Conservation (phyloP, 768 basidiomycete genomes). For the Lactarius hatsudake region DNA sequence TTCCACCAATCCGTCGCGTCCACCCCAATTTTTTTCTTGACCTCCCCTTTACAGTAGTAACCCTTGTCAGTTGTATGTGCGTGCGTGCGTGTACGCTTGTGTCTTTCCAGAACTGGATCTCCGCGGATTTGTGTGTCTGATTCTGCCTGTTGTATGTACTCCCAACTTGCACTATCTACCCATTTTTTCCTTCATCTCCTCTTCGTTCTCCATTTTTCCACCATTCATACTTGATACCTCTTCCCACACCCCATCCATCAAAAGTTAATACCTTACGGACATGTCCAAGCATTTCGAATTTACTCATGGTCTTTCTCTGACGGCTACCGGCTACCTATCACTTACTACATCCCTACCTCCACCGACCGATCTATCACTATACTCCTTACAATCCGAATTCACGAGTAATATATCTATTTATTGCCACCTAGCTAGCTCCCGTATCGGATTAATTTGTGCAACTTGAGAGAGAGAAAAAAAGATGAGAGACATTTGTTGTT, state of each 20-base stretch:
- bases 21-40: neutral
- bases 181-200: too few species aligned
- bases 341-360: neutral
- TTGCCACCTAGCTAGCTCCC: neutral
- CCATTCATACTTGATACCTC: too few species aligned
- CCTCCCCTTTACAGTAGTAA: too few species aligned
- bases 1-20: neutral
- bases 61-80: too few species aligned
- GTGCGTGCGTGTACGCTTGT: too few species aligned
- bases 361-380: too few species aligned
- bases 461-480: neutral
- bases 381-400: neutral
- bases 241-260: neutral
- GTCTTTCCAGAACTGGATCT: too few species aligned
- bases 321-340: neutral
- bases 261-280: neutral
- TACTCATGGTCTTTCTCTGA: neutral
- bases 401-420: neutral
- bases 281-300: neutral
- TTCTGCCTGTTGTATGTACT: too few species aligned
- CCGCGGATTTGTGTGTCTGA: too few species aligned
- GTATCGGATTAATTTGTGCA: neutral
- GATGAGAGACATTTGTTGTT: too few species aligned
- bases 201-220: too few species aligned
- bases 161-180: too few species aligned